phyloP scores from a whole-genome alignment of 371 early-diverging fungal genomes.

The Nematocida minor region DNA sequence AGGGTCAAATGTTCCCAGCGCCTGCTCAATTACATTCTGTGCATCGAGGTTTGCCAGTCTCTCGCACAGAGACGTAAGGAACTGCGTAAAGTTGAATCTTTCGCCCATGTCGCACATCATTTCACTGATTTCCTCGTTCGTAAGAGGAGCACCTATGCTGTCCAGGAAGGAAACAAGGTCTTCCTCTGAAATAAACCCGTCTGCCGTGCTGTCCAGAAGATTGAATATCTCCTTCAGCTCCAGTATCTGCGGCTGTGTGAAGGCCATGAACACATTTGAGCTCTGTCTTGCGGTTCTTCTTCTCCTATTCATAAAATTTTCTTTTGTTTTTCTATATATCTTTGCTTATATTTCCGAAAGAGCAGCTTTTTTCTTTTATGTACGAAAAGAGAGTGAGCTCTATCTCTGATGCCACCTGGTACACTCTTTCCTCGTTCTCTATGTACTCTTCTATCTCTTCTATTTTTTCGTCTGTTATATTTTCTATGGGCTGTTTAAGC shows the following conservation, averaged over 20 bases:
- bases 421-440: slow-evolving; percentile 12
- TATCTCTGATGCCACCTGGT: background rate
- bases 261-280: slow-evolving; percentile 95
- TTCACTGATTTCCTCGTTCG: slow-evolving; percentile 74
- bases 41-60: slow-evolving; percentile 77
- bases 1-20: slow-evolving; percentile 78
- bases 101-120: slow-evolving; percentile 77
- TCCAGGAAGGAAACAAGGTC: slow-evolving; percentile 78
- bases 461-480: background rate
- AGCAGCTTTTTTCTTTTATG: slow-evolving; percentile 17
- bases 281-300: slow-evolving; percentile 68
- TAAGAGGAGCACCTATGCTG: slow-evolving; percentile 70
- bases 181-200: slow-evolving; percentile 74
- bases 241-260: slow-evolving; percentile 85
- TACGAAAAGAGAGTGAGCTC: background rate
- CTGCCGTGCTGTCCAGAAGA: slow-evolving; percentile 78
- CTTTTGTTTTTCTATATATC: slow-evolving; percentile 48
- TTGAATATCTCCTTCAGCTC: slow-evolving; percentile 88
- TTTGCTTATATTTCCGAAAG: slow-evolving; percentile 5
- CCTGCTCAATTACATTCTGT: slow-evolving; percentile 74
- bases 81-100: slow-evolving; percentile 78
- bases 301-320: slow-evolving; percentile 50
- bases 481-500: slow-evolving; percentile 1
- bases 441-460: background rate
- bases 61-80: slow-evolving; percentile 84